These are phyloP conservation scores for Lodderomyces margitis DNA, from an alignment of 1,139 yeast species.

Conservation along the genomic window DNA sequence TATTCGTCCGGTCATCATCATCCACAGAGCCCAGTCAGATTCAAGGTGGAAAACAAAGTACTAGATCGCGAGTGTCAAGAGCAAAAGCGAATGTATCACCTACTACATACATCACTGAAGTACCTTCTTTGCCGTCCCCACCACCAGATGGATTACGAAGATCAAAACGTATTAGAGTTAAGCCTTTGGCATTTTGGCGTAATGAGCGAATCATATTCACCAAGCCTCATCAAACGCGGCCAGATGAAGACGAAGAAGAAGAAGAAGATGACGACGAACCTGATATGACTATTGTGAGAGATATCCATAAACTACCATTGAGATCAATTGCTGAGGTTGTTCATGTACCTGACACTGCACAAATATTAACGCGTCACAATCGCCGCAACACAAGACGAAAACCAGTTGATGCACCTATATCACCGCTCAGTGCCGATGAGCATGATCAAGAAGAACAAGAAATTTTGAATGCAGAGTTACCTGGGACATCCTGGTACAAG, in stretches of 20 bases:
- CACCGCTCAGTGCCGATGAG: conserved; percentile 5
- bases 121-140: conserved; percentile 36
- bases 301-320: conserved; percentile 44
- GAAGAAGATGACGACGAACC: conserved; percentile 25
- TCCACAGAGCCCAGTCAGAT: not conserved
- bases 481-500: conserved; percentile 58
- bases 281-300: conserved; percentile 34
- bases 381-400: conserved; percentile 12
- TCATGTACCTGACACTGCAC: conserved; percentile 37
- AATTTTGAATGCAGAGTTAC: conserved; percentile 42
- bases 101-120: not conserved
- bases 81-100: not conserved
- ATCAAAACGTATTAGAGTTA: conserved; percentile 63
- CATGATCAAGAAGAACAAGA: conserved; percentile 24
- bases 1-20: not conserved
- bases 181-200: conserved; percentile 84
- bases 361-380: conserved; percentile 5
- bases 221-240: conserved; percentile 21
- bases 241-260: conserved; percentile 28
- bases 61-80: not conserved
- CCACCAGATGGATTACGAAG: conserved; percentile 46
- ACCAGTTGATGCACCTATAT: conserved; percentile 10
- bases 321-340: conserved; percentile 61
- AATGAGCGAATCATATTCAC: conserved; percentile 74
- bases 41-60: not conserved